These are phyloP conservation scores for Kwoniella sp. DNA, from an alignment of 768 basidiomycete species.

Conservation along the genomic window DNA sequence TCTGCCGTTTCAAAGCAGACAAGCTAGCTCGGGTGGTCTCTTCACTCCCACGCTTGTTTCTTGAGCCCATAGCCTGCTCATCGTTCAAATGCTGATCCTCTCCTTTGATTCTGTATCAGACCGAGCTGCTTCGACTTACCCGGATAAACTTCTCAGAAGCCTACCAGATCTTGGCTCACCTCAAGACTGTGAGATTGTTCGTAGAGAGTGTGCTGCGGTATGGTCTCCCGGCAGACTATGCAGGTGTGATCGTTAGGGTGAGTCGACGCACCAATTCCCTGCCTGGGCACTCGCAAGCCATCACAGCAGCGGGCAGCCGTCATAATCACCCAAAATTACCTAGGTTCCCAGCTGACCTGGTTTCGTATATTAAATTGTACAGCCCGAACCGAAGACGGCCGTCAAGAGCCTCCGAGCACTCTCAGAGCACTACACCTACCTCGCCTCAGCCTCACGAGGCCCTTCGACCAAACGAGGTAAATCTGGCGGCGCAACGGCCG, in stretches of 20 bases:
- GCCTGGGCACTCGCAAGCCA: too few species aligned
- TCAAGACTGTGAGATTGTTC: slow-evolving; percentile 87
- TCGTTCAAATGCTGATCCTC: neutral
- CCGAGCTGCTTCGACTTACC: slow-evolving; percentile 83
- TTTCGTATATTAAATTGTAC: slow-evolving; percentile 7
- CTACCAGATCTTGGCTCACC: slow-evolving; percentile 87
- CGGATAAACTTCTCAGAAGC: slow-evolving; percentile 97
- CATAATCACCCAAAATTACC: neutral
- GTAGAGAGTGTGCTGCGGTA: slow-evolving; percentile 95
- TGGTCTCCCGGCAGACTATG: slow-evolving; percentile 89
- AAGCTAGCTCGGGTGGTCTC: neutral
- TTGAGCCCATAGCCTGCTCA: neutral
- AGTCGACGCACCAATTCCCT: slow-evolving; percentile 30
- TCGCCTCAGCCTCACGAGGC: slow-evolving; percentile 68
- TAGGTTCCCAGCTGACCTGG: neutral
- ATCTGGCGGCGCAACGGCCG: slow-evolving; percentile 55
- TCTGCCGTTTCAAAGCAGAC: neutral
- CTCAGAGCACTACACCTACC: slow-evolving; percentile 77
- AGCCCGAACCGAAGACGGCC: slow-evolving; percentile 84
- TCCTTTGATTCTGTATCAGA: slow-evolving; percentile 60
- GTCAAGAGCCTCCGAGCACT: slow-evolving; percentile 76
- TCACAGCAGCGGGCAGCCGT: too few species aligned
- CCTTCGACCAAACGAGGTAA: slow-evolving; percentile 57
- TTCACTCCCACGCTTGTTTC: neutral
- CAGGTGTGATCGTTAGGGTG: slow-evolving; percentile 79